Evolutionary conservation across 495 filamentous ascomycete species (phyloP), one percentile per base, ranked within the genome.

Genomic region (Penicillium desertorum): DNA sequence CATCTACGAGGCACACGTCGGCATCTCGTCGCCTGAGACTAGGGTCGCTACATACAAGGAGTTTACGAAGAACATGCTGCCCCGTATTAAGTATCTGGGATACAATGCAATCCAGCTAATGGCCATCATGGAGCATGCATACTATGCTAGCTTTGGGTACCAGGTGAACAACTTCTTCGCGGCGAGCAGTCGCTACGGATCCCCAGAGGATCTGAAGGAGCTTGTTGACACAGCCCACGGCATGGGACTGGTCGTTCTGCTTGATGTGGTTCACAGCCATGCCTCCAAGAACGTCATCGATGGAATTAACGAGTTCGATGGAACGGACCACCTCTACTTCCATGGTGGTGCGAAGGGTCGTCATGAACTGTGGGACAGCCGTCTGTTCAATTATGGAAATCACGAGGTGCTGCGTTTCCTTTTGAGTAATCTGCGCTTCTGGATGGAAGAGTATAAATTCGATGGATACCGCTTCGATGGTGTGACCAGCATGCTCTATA

Each of bases 141-240:
- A 98, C 78, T 98, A 98, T 72, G 94, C 94, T 60, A 97, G 93
- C 63, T 98, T 98, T 65, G 94, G 94, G 34, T 98, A 98, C 73
- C 94, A 98, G 69, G 84, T 98, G 63, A 98, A 96, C 73, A 96
- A 88, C 75, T 98, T 98, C 81, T 98, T 98, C 67, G 95, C 94
- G 39, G 93, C 92, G 1, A 97, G 92, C 71, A 97, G 92, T 71
- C 86, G 94, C 59, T 98, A 96, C 66, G 94, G 94, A 48, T 83
- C 86, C 12, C 94, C 95, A 0, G 94, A 98, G 66, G 94, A 98
- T 56, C 76, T 98, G 66, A 98, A 96, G 75, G 94, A 97, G 79
- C 79, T 98, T 36, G 88, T 98, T 55, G 94, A 98, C 67, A 96
- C 91, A 5, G 94, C 94, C 14, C 94, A 98, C 68, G 82, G 90